These are phyloP conservation scores for Rubia balearica DNA, from an alignment of 305 asterid genomes.

Conservation along the genomic window DNA sequence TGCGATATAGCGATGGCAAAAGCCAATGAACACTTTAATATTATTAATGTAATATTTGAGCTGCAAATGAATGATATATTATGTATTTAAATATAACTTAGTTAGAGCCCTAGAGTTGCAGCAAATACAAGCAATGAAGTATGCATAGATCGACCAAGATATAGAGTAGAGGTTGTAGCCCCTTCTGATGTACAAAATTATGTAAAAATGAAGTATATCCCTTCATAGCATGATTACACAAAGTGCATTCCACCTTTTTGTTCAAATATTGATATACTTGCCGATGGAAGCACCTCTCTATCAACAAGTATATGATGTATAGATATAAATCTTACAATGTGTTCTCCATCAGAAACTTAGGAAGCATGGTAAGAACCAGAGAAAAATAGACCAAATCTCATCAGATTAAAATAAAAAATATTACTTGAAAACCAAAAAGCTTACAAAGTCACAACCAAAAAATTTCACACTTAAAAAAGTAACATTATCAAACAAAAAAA, in stretches of 20 bases:
- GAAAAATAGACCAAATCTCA: not conserved
- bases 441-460: not conserved
- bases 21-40: too few relatives aligned
- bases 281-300: conserved; percentile 88
- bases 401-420: not conserved
- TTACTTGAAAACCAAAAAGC: not conserved
- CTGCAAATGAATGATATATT: too few relatives aligned
- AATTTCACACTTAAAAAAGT: not conserved
- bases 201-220: too few relatives aligned
- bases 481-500: not conserved
- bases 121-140: too few relatives aligned
- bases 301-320: conserved; percentile 19
- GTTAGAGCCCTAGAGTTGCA: too few relatives aligned
- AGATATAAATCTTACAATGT: conserved; percentile 63
- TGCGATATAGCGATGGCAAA: too few relatives aligned
- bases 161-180: too few relatives aligned
- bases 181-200: too few relatives aligned
- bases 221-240: too few relatives aligned
- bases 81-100: too few relatives aligned
- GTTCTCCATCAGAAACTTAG: conserved; percentile 83
- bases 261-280: conserved; percentile 68
- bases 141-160: too few relatives aligned
- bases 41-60: too few relatives aligned
- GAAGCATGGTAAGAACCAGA: conserved; percentile 8
- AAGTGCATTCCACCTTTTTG: conserved; percentile 13